Percentiles rank a stretch among this genome's conserved stretches.
These are phyloP conservation scores for Tephrocybe rancida DNA, from an alignment of 768 basidiomycete genomes.

Conservation along the genomic window DNA sequence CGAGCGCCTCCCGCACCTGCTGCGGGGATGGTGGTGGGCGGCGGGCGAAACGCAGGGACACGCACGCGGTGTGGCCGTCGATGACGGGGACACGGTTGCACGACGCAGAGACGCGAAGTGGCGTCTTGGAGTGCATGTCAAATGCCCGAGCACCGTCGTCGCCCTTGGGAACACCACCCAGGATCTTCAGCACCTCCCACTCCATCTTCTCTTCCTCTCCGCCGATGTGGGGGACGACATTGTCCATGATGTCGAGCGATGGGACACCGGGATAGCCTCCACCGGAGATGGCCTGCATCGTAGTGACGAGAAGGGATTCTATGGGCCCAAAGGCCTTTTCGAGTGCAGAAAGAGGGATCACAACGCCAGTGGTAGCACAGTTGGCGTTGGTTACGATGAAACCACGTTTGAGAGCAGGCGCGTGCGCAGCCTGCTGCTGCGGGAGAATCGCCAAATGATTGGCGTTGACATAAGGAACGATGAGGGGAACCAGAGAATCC, in stretches of 20 bases:
- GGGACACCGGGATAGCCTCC: slow-evolving; percentile 97
- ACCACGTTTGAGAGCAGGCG: slow-evolving; percentile 73
- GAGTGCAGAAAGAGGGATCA: slow-evolving; percentile 88
- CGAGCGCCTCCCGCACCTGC: slow-evolving; percentile 83
- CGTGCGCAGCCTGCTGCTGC: slow-evolving; percentile 75
- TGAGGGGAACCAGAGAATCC: slow-evolving; percentile 90
- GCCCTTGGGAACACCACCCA: slow-evolving; percentile 73
- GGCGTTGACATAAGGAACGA: slow-evolving; percentile 95
- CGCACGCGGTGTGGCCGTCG: slow-evolving; percentile 92
- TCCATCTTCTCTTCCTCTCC: slow-evolving; percentile 99
- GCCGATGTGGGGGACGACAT: slow-evolving; percentile 91
- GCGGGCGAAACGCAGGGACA: slow-evolving; percentile 80
- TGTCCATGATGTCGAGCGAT: slow-evolving; percentile 90
- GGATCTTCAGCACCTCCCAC: slow-evolving; percentile 98
- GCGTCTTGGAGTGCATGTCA: slow-evolving; percentile 81
- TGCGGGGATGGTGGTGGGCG: slow-evolving; percentile 85
- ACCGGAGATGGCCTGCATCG: slow-evolving; percentile 97
- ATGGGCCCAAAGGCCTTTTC: slow-evolving; percentile 94
- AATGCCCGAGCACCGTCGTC: slow-evolving; percentile 64
- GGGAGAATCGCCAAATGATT: slow-evolving; percentile 81
- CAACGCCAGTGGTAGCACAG: slow-evolving; percentile 93
- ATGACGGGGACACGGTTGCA: slow-evolving; percentile 96
- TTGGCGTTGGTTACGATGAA: slow-evolving; percentile 99
- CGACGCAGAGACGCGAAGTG: slow-evolving; percentile 87
- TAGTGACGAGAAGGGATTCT: slow-evolving; percentile 88